Conservation (phyloP, 495 filamentous ascomycete species). For the Tetracladium setigerum region DNA sequence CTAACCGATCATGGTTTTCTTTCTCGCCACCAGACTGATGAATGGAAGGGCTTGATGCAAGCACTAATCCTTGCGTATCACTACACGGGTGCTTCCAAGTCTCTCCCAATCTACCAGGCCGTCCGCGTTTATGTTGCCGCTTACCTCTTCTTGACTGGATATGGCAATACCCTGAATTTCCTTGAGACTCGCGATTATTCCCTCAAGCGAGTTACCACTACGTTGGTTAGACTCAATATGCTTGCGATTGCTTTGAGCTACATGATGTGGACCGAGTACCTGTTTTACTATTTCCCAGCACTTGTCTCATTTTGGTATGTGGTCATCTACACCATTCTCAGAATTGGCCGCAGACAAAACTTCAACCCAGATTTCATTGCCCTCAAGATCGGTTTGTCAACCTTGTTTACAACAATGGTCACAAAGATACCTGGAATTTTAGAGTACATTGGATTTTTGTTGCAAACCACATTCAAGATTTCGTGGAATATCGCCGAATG, state of each 20-base stretch:
- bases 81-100: constrained; percentile 44
- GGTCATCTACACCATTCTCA: constrained; percentile 43
- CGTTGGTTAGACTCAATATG: constrained; percentile 49
- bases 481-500: constrained; percentile 37
- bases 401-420: constrained; percentile 32
- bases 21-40: constrained; percentile 47
- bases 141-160: constrained; percentile 56
- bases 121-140: constrained; percentile 47
- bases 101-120: constrained; percentile 44
- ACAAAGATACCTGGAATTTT: constrained; percentile 35
- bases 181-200: constrained; percentile 47
- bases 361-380: constrained; percentile 32
- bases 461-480: constrained; percentile 30
- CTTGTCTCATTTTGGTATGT: constrained; percentile 55
- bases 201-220: constrained; percentile 34
- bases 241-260: constrained; percentile 45
- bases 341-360: constrained; percentile 32
- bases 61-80: constrained; percentile 49
- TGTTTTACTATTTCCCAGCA: constrained; percentile 53
- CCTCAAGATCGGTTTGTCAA: constrained; percentile 41
- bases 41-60: constrained; percentile 63
- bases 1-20: constrained; percentile 32
- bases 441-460: constrained; percentile 29
- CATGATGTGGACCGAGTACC: constrained; percentile 49
- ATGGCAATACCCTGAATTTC: constrained; percentile 51